Base-by-base conservation (phyloP, 148 eudicot species). In the Cornus florida region DNA sequence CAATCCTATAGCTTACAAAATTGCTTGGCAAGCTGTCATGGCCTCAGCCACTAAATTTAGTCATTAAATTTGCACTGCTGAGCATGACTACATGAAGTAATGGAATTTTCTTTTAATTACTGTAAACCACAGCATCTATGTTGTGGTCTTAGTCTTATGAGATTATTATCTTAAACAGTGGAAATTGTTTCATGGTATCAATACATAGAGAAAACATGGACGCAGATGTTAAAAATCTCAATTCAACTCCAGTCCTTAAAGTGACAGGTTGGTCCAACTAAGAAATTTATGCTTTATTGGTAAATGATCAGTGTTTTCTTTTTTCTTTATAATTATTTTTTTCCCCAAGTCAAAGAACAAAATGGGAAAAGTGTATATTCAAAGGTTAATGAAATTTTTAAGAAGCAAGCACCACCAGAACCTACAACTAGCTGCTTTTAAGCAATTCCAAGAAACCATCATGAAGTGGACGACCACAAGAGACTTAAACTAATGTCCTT, bases 391-490 rank as follows among this genome's bases (percentile, higher is more conserved):
- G 73, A 35, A 39, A 59, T 23, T 39, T 67, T 77, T 32, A 1
- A 23, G 76, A 16, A 76, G 32, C 69, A 80, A 60, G 35, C 57
- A 73, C 43, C 8, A 71, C 71, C 16, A 43, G 19, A 9, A 70
- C 41, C 31, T 41, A 67, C 35, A 65, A 22, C 10, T 16, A 48
- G 71, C 72, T 16, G 69, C 20, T 38, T 22, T 1, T 66, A 16
- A 73, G 71, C 4, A 39, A 71, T 73, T 73, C 71, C 7, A 12
- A 79, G 32, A 62, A 73, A 33, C 64, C 59, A 73, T n/a, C 2
- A 2, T 0, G 23, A 19, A 17, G 62, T 43, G 62, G 62, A 57
- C 6, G 62, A 43, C 48, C 48, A 43, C 48, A 53, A 53, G 59
- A 16, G 59, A 53, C 59, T 53, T 16, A 53, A 12, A 53, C 17